phyloP scores from a whole-genome alignment of 192 early-diverging fungal species.

The Umbelopsis sp. region DNA sequence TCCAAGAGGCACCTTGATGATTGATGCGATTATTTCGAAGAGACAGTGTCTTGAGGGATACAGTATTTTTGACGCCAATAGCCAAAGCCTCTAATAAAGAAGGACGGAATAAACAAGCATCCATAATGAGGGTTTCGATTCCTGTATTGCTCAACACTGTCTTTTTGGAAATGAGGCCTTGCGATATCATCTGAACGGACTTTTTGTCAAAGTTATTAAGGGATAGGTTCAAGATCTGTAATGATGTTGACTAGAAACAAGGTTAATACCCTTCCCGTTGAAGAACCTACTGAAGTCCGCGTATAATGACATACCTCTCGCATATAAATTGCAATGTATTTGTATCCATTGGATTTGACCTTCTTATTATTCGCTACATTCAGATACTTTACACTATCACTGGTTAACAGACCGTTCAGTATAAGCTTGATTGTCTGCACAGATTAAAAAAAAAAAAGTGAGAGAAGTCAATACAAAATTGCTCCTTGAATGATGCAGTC shows the following conservation, averaged over 20 bases:
- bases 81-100: slow-evolving; percentile 30
- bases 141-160: slow-evolving; percentile 12
- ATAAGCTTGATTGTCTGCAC: slow-evolving; percentile 62
- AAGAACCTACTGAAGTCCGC: background rate
- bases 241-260: slow-evolving; percentile 53
- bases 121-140: slow-evolving; percentile 20
- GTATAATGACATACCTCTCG: slow-evolving; percentile 53
- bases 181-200: slow-evolving; percentile 63
- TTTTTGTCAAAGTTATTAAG: slow-evolving; percentile 70
- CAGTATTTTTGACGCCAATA: slow-evolving; percentile 46
- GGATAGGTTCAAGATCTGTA: slow-evolving; percentile 71
- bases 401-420: slow-evolving; percentile 70
- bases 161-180: slow-evolving; percentile 31
- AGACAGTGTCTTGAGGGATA: slow-evolving; percentile 39
- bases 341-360: slow-evolving; percentile 68
- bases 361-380: slow-evolving; percentile 75
- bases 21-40: slow-evolving; percentile 52
- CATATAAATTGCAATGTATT: slow-evolving; percentile 73
- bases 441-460: background rate
- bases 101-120: slow-evolving; percentile 24
- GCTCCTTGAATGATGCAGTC: background rate
- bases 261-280: background rate
- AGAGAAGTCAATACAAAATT: background rate
- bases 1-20: slow-evolving; percentile 46
- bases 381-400: slow-evolving; percentile 64